Evolutionary conservation across 1,284 basidiomycete genomes (phyloP).

Genomic region (Ceratobasidium sp.): DNA sequence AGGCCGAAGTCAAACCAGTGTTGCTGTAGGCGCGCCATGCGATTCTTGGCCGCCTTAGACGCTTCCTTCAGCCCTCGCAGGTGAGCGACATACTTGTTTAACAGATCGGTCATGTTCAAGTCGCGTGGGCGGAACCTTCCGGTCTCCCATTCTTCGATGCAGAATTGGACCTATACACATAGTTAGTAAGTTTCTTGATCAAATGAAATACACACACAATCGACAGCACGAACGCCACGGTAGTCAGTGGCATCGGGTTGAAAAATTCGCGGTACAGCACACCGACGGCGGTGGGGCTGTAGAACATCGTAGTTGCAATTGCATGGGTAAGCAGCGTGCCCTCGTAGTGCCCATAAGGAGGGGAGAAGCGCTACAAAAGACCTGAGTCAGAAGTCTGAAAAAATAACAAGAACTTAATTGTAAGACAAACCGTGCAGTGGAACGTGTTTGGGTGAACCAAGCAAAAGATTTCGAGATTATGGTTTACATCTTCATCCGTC

Average conservation of each 20-base stretch:
- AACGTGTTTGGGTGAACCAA: neutral
- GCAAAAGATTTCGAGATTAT: neutral
- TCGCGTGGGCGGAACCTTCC: neutral
- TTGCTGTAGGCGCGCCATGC: neutral
- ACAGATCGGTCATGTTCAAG: neutral
- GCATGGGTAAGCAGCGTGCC: neutral
- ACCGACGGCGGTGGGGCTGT: neutral
- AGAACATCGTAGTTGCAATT: neutral
- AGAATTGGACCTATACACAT: neutral
- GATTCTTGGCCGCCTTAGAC: neutral
- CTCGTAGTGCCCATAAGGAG: conserved; percentile 11
- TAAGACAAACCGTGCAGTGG: neutral
- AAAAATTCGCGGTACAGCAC: neutral
- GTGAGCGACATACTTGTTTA: conserved; percentile 7
- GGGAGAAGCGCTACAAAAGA: neutral
- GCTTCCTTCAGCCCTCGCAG: neutral
- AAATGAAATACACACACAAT: neutral
- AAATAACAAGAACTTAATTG: neutral
- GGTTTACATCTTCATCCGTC: neutral
- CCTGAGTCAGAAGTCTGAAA: neutral
- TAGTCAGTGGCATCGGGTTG: conserved; percentile 1
- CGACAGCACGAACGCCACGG: neutral
- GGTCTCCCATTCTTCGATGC: conserved; percentile 5
- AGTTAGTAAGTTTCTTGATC: neutral
- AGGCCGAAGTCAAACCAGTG: neutral